Conservation (phyloP, 1,139 yeast species). For the Suzukiozyma palmioleophila region DNA sequence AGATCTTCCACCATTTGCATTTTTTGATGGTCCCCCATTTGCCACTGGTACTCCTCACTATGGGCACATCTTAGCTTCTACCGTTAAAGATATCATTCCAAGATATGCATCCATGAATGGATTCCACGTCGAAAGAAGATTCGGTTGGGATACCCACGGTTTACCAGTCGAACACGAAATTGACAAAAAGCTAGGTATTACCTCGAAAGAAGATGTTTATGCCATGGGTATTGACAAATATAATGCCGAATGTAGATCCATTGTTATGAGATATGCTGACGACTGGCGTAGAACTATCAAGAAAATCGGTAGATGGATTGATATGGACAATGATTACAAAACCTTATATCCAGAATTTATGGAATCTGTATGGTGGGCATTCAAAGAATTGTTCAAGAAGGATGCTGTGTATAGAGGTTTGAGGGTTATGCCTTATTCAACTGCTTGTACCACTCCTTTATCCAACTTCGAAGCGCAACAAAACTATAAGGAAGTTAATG, state of each 20-base stretch:
- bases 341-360: slow-evolving; percentile 91
- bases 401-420: slow-evolving; percentile 89
- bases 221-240: slow-evolving; percentile 90
- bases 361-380: slow-evolving; percentile 99
- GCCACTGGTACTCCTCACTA: slow-evolving; percentile 99
- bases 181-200: slow-evolving; percentile 93
- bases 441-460: slow-evolving; percentile 94
- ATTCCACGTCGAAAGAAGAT: slow-evolving; percentile 90
- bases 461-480: slow-evolving; percentile 98
- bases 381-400: slow-evolving; percentile 80
- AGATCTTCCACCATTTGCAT: slow-evolving; percentile 83
- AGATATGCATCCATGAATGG: slow-evolving; percentile 98
- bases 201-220: slow-evolving; percentile 92
- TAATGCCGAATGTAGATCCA: slow-evolving; percentile 89
- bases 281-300: slow-evolving; percentile 94
- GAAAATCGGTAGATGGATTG: slow-evolving; percentile 98
- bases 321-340: slow-evolving; percentile 96
- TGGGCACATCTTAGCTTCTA: slow-evolving; percentile 94
- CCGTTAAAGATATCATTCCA: slow-evolving; percentile 95
- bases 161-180: slow-evolving; percentile 97
- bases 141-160: slow-evolving; percentile 99
- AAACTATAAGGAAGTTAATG: slow-evolving; percentile 94
- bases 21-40: slow-evolving; percentile 98
- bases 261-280: slow-evolving; percentile 94
- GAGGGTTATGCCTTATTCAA: slow-evolving; percentile 98